Base-by-base conservation (phyloP, 495 filamentous ascomycete species). In the Copromyces sp. region DNA sequence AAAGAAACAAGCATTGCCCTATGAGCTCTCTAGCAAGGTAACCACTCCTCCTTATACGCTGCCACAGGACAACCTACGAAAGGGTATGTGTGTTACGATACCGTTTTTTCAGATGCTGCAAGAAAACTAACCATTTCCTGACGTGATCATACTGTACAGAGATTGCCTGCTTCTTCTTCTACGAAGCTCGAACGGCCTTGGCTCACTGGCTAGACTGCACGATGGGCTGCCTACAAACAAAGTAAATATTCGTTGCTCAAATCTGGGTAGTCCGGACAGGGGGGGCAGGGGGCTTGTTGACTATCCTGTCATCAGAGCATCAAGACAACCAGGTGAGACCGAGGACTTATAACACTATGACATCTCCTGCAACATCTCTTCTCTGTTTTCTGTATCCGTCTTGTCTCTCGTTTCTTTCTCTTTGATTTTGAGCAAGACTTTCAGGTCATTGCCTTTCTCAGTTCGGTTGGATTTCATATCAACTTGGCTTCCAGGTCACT, bases 311-410 rank as follows among this genome's bases (percentile, higher is more conserved):
- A 65, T 65, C 24, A 35, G 53, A 65, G 53, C 29, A 65, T 61
- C 11, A 61, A 35, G 53, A 17, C 11, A 17, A 32, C 29, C 14
- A 61, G 2, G 29, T 61, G 29, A 65, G 32, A 61, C 59, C 32
- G 38, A 68, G 39, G 59, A 41, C 59, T 41, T 72, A 72, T 72
- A 72, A 72, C 71, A 39, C 61, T 68, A 68, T 72, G 71, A 39
- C 71, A 40, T 70, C 69, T 70, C 69, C 69, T 44, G n/a, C 37
- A 44, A 44, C 37, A 32, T 20, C 32, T 70, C 69, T 24, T 69
- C 68, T 65, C 29, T 9, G 53, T 65, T 65, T 61, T 35, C 53
- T 4, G 42, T 70, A 70, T 70, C 69, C 16, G 16, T 35, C 47
- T 39, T 71, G 70, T 68, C 47, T 70, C 69, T 68, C 70, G 45